Percentiles rank a stretch among this genome's conserved stretches.
phyloP scores from a whole-genome alignment of 2,329 filamentous ascomycete species.

The Gnomoniopsis sp. region DNA sequence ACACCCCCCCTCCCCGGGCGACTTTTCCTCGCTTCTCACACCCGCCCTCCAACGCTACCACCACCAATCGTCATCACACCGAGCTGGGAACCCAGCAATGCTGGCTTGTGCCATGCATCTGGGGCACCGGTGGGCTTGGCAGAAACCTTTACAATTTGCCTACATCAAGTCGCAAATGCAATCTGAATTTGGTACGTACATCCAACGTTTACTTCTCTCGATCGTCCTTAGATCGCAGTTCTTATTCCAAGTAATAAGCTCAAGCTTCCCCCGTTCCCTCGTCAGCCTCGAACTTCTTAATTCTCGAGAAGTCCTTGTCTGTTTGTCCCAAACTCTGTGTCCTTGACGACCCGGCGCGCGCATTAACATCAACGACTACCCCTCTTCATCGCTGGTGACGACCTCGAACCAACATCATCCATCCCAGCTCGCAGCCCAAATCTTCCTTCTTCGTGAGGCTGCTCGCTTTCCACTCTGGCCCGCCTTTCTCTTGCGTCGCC shows the following conservation, averaged over 20 bases:
- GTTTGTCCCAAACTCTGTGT: constrained; percentile 8
- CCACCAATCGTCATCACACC: too few species aligned
- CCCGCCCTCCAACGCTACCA: too few species aligned
- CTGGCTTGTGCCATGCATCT: too few species aligned
- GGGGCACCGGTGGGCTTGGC: too few species aligned
- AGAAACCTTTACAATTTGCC: too few species aligned
- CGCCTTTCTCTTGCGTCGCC: constrained; percentile 1
- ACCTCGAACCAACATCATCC: constrained; percentile 5
- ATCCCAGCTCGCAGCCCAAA: constrained; percentile 16
- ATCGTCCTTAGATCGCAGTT: constrained; percentile 7
- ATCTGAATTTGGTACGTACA: too few species aligned
- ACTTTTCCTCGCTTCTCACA: too few species aligned
- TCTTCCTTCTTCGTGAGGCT: constrained; percentile 4
- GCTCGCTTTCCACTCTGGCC: not conserved
- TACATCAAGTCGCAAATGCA: too few species aligned
- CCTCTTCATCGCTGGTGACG: not conserved
- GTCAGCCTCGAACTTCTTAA: not conserved
- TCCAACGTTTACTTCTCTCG: too few species aligned
- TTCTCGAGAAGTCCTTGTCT: not conserved
- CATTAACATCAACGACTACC: not conserved
- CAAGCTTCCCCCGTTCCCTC: constrained; percentile 6
- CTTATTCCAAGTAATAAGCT: constrained; percentile 11
- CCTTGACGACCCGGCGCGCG: constrained; percentile 1
- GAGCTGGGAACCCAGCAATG: too few species aligned
- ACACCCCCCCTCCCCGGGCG: too few species aligned